Percentiles rank a stretch among this genome's conserved stretches.
Conservation (phyloP, 139 green algal species). For the Limnomonas spitsbergensis region DNA sequence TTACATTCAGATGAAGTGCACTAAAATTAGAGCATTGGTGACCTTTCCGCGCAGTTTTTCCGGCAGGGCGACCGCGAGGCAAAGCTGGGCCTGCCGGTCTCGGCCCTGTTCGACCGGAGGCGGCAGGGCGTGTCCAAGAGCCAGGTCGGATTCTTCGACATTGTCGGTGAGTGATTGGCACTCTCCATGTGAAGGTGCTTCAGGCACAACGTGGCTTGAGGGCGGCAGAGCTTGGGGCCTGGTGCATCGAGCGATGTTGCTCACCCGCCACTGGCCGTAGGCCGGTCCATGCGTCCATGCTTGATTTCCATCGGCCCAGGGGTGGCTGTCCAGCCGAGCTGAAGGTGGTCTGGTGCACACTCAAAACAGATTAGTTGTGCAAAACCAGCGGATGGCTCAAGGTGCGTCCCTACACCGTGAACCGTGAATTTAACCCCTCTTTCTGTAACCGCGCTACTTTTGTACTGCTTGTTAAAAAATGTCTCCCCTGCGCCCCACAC, state of each 20-base stretch:
- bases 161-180: constrained; percentile 19
- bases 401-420: neutral
- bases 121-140: constrained; percentile 56
- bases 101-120: constrained; percentile 53
- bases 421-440: neutral
- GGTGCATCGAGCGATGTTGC: neutral
- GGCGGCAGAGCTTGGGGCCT: neutral
- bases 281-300: neutral
- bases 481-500: constrained; percentile 8
- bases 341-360: too few species aligned
- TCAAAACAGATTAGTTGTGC: too few species aligned
- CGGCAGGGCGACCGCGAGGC: constrained; percentile 53
- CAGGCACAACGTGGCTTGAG: neutral
- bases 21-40: neutral
- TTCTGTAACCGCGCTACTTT: neutral
- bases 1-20: neutral
- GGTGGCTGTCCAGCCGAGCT: too few species aligned
- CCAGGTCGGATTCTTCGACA: constrained; percentile 45
- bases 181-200: neutral
- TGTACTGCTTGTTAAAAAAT: neutral
- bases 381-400: too few species aligned
- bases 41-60: constrained; percentile 25
- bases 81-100: constrained; percentile 30
- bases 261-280: neutral
- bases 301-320: too few species aligned